Base-by-base conservation (phyloP, 352 stramenopile species). In the Phytopythium vexans region DNA sequence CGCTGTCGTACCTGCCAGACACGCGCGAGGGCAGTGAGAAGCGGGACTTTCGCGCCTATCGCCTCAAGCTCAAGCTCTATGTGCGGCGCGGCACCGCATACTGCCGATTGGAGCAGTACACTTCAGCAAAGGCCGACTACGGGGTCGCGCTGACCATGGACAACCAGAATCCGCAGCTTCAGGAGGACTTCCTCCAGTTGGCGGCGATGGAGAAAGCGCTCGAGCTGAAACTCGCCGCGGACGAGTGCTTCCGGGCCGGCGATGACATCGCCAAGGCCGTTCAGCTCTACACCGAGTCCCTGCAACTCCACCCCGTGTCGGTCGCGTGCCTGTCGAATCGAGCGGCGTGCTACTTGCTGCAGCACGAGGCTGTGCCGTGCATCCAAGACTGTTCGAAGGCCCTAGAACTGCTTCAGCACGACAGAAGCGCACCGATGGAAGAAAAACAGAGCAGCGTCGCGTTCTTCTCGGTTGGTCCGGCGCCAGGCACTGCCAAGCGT, bases 311-410 rank as follows among this genome's bases (percentile, higher is more conserved):
- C 35, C 71, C 74, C 14, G 58, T 79, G 9, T 87, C 80, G 6
- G 75, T 93, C 33, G 74, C 81, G 15, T 89, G 77, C 42, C 55
- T 94, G 6, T 90, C 83, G 8, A 93, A 93, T 52, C 77, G 83
- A 37, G 83, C 83, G 12, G 77, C 77, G 10, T 91, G 81, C 38
- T 84, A 74, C 14, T 48, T 92, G 32, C 58, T 83, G 34, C 62
- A 68, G n/a, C 54, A 81, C n/a, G 62, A 74, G n/a, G 62, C 63
- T 1, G 55, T 67, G 33, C 36, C 70, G 46, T 94, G 81, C 34
- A 54, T 90, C 11, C 41, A 76, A 44, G 83, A 94, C 55, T 94
- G 81, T 48, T 68, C 73, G 3, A 42, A 32, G 14, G 81, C 83
- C 0, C 59, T 94, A 6, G 58, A 70, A 35, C 46, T 92, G 10